Evolutionary conservation across 2,329 filamentous ascomycete genomes (phyloP), one percentile per base, ranked within the genome.

Genomic region (Trichoderma sp.): DNA sequence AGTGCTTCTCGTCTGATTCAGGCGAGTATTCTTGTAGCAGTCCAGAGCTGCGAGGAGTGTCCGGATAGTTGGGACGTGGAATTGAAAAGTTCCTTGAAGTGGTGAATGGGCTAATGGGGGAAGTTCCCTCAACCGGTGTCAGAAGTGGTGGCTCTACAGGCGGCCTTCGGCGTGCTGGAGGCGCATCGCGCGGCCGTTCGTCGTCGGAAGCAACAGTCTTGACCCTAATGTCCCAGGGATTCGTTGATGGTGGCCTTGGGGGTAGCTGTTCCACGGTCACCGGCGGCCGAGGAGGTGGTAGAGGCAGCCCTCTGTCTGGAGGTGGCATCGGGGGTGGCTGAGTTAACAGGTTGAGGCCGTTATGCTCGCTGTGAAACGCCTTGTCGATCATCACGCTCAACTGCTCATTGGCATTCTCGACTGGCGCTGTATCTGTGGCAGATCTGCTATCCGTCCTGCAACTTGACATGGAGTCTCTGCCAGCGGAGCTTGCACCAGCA

Each of bases 191-290:
- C 19, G 67, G 67, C 2, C 68, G 68, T 3, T 60, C 68, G 39
- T 74, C 71, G 5, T 66, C 66, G n/a, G 59, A 63, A 10, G 41
- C 65, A 17, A 59, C 62, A 19, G 70, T 71, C 19, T 69, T 67
- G 34, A 66, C 65, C 24, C 73, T 72, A 43, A 77, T 69, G 65
- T 81, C 77, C 80, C 80, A 82, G 7, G 80, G 80, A 60, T 81
- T 78, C 12, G 74, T 66, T 7, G 78, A 79, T 10, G 80, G 79
- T 3, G 78, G 79, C n/a, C 70, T 68, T 6, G 74, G 73, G 1
- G 74, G 59, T 3, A 63, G 70, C 24, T 68, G 68, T 56, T 71
- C 72, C 12, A 69, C 41, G 5, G 66, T 66, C 15, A 10, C 47
- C 9, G 45, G 48, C 12, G 44, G 24, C 4, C 47, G 26, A n/a